phyloP scores from a whole-genome alignment of 1,284 basidiomycete species.

The Chondrostereum purpureum region DNA sequence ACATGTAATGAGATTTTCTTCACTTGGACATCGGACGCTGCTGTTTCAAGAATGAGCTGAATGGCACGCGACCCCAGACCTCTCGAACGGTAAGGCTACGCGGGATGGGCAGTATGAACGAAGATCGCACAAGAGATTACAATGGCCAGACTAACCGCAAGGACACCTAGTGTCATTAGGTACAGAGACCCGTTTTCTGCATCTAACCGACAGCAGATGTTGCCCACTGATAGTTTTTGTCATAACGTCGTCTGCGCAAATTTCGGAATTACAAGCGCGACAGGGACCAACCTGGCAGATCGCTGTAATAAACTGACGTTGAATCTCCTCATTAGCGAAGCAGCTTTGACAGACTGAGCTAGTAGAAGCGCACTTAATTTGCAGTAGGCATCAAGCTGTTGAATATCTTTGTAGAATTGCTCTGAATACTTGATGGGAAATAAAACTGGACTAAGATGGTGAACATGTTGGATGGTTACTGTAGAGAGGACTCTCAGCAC shows the following conservation, averaged over 20 bases:
- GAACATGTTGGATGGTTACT: too few species aligned
- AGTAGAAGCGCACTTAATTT: too few species aligned
- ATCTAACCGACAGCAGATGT: slow-evolving; percentile 74
- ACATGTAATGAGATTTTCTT: slow-evolving; percentile 72
- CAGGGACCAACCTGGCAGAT: slow-evolving; percentile 51
- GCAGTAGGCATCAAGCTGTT: slow-evolving; percentile 74
- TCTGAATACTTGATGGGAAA: slow-evolving; percentile 71
- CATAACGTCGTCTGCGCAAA: background rate
- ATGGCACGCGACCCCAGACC: slow-evolving; percentile 65
- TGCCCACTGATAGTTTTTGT: slow-evolving; percentile 46
- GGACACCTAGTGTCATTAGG: slow-evolving; percentile 79
- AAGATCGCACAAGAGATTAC: slow-evolving; percentile 12
- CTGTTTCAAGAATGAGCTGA: slow-evolving; percentile 56
- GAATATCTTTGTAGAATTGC: slow-evolving; percentile 73
- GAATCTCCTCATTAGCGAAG: slow-evolving; percentile 8
- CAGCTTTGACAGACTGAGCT: slow-evolving; percentile 30
- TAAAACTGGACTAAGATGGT: slow-evolving; percentile 32
- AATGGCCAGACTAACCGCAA: slow-evolving; percentile 68
- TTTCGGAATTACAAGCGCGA: background rate
- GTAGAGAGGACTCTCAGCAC: too few species aligned
- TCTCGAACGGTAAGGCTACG: slow-evolving; percentile 72
- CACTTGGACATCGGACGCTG: slow-evolving; percentile 54
- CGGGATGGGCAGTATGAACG: slow-evolving; percentile 10
- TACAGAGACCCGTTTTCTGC: slow-evolving; percentile 56
- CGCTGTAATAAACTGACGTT: slow-evolving; percentile 72